A percentile compares a stretch with the other conserved stretches of the same genome.
Evolutionary conservation across 805 yeast species (phyloP).

Genomic region (Kodamaea sagamina): DNA sequence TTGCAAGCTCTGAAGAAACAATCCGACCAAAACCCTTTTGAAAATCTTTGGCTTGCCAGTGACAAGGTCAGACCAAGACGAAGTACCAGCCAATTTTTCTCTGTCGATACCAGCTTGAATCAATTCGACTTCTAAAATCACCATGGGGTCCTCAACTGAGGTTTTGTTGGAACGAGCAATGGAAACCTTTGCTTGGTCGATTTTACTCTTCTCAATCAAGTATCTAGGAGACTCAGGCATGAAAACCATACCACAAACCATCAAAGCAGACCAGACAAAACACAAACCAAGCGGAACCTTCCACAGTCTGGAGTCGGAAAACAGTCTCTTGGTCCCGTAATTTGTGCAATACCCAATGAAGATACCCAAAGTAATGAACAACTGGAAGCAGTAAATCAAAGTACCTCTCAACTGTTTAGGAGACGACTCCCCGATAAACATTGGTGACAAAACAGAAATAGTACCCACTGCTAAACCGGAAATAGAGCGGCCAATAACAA

Average conservation of each 20-base stretch:
- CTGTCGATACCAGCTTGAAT: constrained; percentile 33
- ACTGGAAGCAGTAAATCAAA: constrained; percentile 31
- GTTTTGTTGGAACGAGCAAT: constrained; percentile 28
- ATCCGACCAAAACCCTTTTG: constrained; percentile 26
- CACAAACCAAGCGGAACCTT: constrained; percentile 31
- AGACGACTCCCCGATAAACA: constrained; percentile 30
- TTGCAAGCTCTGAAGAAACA: constrained; percentile 45
- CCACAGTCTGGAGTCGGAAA: constrained; percentile 29
- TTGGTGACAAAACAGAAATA: constrained; percentile 27
- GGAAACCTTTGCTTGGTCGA: constrained; percentile 32
- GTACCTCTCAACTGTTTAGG: constrained; percentile 33
- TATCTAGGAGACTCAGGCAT: constrained; percentile 35
- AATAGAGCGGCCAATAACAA: constrained; percentile 28
- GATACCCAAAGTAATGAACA: constrained; percentile 30
- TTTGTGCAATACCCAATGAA: constrained; percentile 31
- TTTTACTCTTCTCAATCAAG: constrained; percentile 25
- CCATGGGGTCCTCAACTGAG: constrained; percentile 25
- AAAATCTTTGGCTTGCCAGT: constrained; percentile 31
- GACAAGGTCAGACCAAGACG: constrained; percentile 28
- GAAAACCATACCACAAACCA: constrained; percentile 26
- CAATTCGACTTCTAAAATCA: constrained; percentile 27
- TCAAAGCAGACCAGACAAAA: constrained; percentile 29
- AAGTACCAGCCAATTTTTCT: constrained; percentile 29
- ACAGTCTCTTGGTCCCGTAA: constrained; percentile 27
- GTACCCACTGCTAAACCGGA: constrained; percentile 32